phyloP scores from a whole-genome alignment of 441 rosid genomes.

The Populus hybrid region DNA sequence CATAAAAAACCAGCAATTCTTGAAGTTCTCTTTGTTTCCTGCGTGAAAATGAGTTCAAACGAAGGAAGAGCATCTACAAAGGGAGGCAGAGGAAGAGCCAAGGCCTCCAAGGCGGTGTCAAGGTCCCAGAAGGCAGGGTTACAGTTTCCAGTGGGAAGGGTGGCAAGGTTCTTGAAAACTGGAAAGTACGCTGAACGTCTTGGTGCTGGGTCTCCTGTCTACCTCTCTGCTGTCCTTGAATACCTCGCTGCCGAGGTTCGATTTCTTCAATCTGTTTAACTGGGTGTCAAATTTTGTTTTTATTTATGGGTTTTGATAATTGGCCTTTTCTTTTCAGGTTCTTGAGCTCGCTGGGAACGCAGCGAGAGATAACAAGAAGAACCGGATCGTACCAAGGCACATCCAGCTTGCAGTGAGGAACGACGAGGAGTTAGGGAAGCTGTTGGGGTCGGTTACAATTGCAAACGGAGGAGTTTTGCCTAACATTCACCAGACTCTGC shows the following conservation, averaged over 20 bases:
- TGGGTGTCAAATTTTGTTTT: neutral
- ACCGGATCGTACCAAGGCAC: conserved; percentile 6
- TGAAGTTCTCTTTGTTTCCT: neutral
- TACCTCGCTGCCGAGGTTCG: conserved; percentile 80
- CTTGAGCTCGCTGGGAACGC: conserved; percentile 8
- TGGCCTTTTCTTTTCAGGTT: conserved; percentile 2
- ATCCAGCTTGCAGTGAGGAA: conserved; percentile 4
- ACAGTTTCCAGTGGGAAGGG: conserved; percentile 80
- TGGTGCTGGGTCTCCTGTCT: conserved; percentile 81
- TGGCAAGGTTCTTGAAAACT: conserved; percentile 68
- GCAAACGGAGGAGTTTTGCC: conserved; percentile 36
- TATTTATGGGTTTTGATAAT: neutral
- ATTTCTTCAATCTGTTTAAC: neutral
- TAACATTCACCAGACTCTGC: conserved; percentile 27
- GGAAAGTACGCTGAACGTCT: conserved; percentile 82
- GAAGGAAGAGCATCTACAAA: neutral
- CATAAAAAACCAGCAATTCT: neutral
- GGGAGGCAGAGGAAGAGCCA: neutral
- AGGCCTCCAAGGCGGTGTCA: conserved; percentile 22
- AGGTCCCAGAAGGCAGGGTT: conserved; percentile 49
- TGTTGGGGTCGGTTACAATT: conserved; percentile 6
- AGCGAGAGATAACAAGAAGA: conserved; percentile 5
- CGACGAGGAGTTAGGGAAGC: conserved; percentile 6
- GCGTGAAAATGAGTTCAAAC: neutral
- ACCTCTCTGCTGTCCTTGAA: conserved; percentile 16